A percentile compares a stretch with the other conserved stretches of the same genome.
Conservation (phyloP, 1,284 basidiomycete species). For the Ustanciosporium gigantosporum region DNA sequence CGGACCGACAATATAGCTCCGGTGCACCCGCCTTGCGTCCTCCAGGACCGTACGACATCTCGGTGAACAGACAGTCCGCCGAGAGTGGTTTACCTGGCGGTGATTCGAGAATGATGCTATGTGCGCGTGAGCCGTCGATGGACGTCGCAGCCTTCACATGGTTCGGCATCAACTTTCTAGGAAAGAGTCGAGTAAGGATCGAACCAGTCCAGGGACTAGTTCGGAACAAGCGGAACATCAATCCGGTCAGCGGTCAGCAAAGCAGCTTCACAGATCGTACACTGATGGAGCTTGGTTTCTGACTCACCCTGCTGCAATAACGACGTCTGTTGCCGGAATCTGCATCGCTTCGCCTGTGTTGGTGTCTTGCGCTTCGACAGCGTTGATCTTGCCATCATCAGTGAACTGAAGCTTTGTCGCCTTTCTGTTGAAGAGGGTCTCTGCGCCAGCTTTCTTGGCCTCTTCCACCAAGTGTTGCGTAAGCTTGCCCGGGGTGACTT, state of each 20-base stretch:
- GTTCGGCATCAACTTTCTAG: conserved; percentile 47
- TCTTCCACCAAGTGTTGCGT: conserved; percentile 76
- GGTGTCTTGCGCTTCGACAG: conserved; percentile 17
- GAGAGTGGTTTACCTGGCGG: conserved; percentile 48
- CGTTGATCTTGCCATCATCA: conserved; percentile 18
- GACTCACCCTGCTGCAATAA: conserved; percentile 32
- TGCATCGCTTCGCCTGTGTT: conserved; percentile 7
- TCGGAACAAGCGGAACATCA: too few species aligned
- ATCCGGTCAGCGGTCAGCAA: too few species aligned
- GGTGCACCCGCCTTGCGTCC: conserved; percentile 36
- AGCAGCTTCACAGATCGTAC: too few species aligned
- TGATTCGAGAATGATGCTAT: conserved; percentile 63
- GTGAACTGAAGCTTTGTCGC: conserved; percentile 42
- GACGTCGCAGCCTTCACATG: conserved; percentile 57
- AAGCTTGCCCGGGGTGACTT: conserved; percentile 80
- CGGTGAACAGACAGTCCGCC: conserved; percentile 66
- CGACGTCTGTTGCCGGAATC: conserved; percentile 18
- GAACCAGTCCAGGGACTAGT: conserved; percentile 80
- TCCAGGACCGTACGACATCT: conserved; percentile 60
- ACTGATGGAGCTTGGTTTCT: too few species aligned
- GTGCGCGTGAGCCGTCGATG: conserved; percentile 64
- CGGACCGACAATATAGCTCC: conserved; percentile 57
- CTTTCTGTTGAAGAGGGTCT: conserved; percentile 59
- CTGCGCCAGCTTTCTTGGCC: conserved; percentile 61
- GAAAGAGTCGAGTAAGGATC: conserved; percentile 66